Conservation (phyloP, 106 monocot genomes). For the Dendrobium officinale region DNA sequence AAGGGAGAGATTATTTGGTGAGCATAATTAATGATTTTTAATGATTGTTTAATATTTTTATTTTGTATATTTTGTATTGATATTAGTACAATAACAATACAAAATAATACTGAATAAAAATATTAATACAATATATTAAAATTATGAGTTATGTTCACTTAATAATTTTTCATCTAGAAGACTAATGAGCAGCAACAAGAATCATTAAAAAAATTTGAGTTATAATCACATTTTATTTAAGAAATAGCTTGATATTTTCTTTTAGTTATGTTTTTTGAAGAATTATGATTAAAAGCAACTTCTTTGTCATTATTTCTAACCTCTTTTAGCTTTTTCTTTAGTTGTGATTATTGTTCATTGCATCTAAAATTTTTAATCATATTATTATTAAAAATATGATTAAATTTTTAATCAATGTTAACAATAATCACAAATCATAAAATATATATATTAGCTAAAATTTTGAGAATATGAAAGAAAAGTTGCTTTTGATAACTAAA, state of each 20-base stretch:
- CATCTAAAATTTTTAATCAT: neutral
- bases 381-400: neutral
- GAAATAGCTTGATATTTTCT: neutral
- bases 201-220: neutral
- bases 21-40: neutral
- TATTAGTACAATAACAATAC: slow-evolving; percentile 3
- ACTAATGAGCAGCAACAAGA: neutral
- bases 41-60: neutral
- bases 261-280: neutral
- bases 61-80: slow-evolving; percentile 7
- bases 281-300: slow-evolving; percentile 1
- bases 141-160: neutral
- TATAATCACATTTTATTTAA: neutral
- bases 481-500: neutral
- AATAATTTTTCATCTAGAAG: neutral
- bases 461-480: neutral
- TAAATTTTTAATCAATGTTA: neutral
- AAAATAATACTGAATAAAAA: slow-evolving; percentile 1
- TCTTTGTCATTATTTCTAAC: neutral
- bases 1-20: neutral
- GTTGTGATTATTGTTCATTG: neutral
- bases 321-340: neutral
- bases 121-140: neutral
- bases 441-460: neutral
- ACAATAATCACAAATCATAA: neutral